Conservation (phyloP, 495 filamentous ascomycete species). For the Xylaria telfairii region DNA sequence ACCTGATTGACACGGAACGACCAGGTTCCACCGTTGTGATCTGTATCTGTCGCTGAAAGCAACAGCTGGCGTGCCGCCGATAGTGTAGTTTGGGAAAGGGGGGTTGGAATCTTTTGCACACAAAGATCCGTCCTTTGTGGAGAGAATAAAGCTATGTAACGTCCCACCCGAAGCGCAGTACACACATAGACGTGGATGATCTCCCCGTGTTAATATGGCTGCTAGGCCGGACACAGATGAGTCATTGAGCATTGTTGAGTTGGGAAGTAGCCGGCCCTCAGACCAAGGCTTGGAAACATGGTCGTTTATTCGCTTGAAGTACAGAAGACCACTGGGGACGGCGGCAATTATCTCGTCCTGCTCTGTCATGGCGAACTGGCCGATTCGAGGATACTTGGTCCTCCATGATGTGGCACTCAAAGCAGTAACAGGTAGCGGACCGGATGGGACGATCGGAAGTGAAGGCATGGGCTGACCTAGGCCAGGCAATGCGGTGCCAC, state of each 20-base stretch:
- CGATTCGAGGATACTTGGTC: slow-evolving; percentile 29
- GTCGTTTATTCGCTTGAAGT: slow-evolving; percentile 31
- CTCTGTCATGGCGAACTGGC: slow-evolving; percentile 31
- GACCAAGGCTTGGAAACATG: slow-evolving; percentile 31
- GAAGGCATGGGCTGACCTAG: background rate
- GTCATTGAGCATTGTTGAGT: slow-evolving; percentile 26
- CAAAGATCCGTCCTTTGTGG: background rate
- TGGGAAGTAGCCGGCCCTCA: slow-evolving; percentile 26
- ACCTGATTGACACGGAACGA: slow-evolving; percentile 34
- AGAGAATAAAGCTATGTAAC: background rate
- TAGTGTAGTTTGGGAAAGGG: background rate
- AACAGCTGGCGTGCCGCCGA: slow-evolving; percentile 23
- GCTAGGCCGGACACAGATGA: slow-evolving; percentile 21
- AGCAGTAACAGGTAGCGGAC: slow-evolving; percentile 22
- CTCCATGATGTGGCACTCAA: slow-evolving; percentile 32
- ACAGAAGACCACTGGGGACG: slow-evolving; percentile 30
- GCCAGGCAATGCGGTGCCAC: slow-evolving; percentile 19
- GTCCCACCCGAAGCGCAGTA: slow-evolving; percentile 16
- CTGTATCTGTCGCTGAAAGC: background rate
- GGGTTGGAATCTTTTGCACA: background rate
- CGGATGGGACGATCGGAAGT: slow-evolving; percentile 25
- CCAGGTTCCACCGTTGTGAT: slow-evolving; percentile 20
- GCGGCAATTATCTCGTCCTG: slow-evolving; percentile 30
- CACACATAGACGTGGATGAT: background rate
- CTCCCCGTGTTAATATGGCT: background rate